Base-by-base conservation (phyloP, 805 yeast genomes). In the Candida chilensis region DNA sequence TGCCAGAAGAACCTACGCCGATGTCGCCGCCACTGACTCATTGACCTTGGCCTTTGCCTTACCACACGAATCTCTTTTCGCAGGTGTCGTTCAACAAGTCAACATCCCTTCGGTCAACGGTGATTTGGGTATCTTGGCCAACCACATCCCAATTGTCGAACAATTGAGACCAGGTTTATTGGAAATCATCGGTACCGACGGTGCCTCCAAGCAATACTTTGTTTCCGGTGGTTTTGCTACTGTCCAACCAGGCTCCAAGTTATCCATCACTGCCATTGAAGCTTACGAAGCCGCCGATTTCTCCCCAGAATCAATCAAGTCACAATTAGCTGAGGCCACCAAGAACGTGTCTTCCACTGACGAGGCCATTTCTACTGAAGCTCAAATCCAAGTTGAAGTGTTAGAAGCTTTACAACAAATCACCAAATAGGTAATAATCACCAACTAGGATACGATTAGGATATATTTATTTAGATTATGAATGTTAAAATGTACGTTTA, bases 111-210 rank as follows among this genome's bases (percentile, higher is more conserved):
- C 95, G 41, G 71, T 80, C 50, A 78, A 92, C 44, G 98, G 98
- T 59, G 94, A 84, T 55, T 75, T 90, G 63, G 98, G 98, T 84
- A 75, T 92, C 43, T 69, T 92, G 54, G 96, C 97, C 48, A 81
- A 85, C 69, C 98, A 92, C 77, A 95, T 92, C 52, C 97, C 98
- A 50, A 76, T 83, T 49, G 86, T 90, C 41, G 97, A 92, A 68
- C 95, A 92, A 72, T 78, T 92, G 57, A 74, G 78, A 53, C 95
- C 98, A 47, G 98, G 98, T 61, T 72, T 92, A 38, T 81, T 92
- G 49, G 96, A 88, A 62, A 77, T 92, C 53, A 80, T 85, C 44
- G 90, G 85, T 60, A 71, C 76, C 51, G 60, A 81, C 33, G 69
- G 72, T 37, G 82, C 82, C 48, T 60, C 81, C 41, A 66, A 74